Base-by-base conservation (phyloP, 2,329 filamentous ascomycete genomes). In the Ilyonectria destructans region DNA sequence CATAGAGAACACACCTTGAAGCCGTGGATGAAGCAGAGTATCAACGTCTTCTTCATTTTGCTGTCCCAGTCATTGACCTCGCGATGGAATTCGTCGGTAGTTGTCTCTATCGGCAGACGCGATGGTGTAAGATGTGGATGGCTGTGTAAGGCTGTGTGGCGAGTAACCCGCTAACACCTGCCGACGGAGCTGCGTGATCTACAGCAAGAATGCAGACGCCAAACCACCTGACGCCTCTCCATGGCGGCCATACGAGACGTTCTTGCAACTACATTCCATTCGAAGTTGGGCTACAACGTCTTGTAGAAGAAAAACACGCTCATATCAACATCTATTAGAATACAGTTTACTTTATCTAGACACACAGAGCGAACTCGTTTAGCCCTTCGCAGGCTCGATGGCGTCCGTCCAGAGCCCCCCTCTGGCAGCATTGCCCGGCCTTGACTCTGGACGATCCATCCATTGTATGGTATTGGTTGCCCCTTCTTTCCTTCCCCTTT, bases 21-120 rank as follows among this genome's bases (percentile, higher is more conserved):
- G 79, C 94, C 94, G 81, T 97, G 94, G 69, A 96, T 93, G 80
- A 96, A 96, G 78, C 92, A 93, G 67, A 97, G 83, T 45, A 97
- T 82, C 43, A 97, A 82, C 66, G 93, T 96, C 83, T 93, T 95
- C 85, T 92, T 93, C 81, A 82, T 82, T 56, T 62, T 79, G 45
- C 58, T 63, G 59, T 48, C 45, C 31, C n/a, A 35, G 45, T 48
- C 64, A 66, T 58, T 56, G 62, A 72, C 62, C 31, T 46, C 58
- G 57, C 29, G 23, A 13, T 23, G 33, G 21, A 26, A 45, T 52
- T 51, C 31, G 51, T 61, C 33, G 17, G 37, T 33, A 21, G 40
- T 63, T 52, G 31, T 56, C 51, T 61, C 51, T 61, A 37, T 67
- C 46, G 35, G 29, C 4, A n/a, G 33, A 29, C 19, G 35, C 7